These are phyloP conservation scores for Ochromonas danica DNA, from an alignment of 108 stramenopile genomes.

Conservation along the genomic window DNA sequence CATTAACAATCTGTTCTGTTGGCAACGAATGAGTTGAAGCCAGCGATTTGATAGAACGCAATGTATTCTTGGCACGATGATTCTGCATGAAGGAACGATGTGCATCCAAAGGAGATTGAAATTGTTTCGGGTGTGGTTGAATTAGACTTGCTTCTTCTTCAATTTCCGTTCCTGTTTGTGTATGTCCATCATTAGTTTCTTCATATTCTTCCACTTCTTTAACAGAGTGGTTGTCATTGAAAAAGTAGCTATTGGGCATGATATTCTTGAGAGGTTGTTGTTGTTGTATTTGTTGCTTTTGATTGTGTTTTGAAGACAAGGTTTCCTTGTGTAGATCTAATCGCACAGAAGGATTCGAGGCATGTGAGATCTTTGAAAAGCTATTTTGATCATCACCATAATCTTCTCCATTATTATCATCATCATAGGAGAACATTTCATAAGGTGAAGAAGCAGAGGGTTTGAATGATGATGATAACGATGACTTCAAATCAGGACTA, in stretches of 20 bases:
- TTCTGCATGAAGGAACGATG: not conserved
- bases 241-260: no score
- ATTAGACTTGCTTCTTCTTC: not conserved
- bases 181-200: no score
- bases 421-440: no score
- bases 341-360: not conserved
- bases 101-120: constrained; percentile 5
- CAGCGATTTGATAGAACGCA: not conserved
- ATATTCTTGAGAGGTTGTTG: no score
- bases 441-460: no score
- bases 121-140: not conserved
- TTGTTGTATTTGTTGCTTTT: no score
- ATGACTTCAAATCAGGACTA: not conserved
- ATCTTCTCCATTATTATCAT: no score
- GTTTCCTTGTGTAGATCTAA: not conserved
- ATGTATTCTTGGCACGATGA: not conserved
- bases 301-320: no score
- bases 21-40: no score
- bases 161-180: not conserved
- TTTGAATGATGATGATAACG: no score
- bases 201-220: not conserved
- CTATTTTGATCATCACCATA: not conserved
- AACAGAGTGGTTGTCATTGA: not conserved
- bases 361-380: not conserved
- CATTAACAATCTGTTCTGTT: no score